Evolutionary conservation across 768 basidiomycete species (phyloP), one percentile per base, ranked within the genome.

Genomic region (Agrocybe pediades): DNA sequence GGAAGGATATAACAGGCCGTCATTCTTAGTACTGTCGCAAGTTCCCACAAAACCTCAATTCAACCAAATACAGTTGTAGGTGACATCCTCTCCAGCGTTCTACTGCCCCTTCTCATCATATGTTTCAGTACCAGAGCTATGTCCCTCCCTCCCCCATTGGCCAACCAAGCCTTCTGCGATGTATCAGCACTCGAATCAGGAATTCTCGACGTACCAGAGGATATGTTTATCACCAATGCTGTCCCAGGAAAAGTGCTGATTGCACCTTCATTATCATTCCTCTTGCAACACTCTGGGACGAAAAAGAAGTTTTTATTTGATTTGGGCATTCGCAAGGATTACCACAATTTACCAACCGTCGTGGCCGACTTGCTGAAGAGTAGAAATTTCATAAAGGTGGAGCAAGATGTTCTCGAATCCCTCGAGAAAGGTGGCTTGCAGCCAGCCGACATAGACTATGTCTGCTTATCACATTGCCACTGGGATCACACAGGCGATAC

Each of bases 181-280:
- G 75, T 85, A 27, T 86, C 85, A 36, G 83, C 79, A 0, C 73
- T 86, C 30, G 81, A 83, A 55, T 77, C 74, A 0, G 85, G 84
- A 5, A 57, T 70, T 9, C 64, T 85, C 6, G 58, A 58, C 21
- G 57, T 84, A 8, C 62, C 72, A 0, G 60, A 77, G 20, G 71
- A 70, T 27, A 64, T 66, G 49, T 60, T 80, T 47, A 62, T 81
- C 30, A 71, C 70, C 19, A 73, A 66, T 27, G 65, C 71, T 1
- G 56, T 60, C 3, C 62, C 70, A 39, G 68, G 64, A 1, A 68
- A 64, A 7, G 54, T 62, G 8, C 61, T 62, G 2, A 49, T 51
- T 2, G 69, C 68, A 6, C 85, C 84, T 2, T 75, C 77, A 13
- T 72, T 86, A 41, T 71, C 79, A 1, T 86, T 85, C 65, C 72